A percentile compares a stretch with the other conserved stretches of the same genome.
Evolutionary conservation across 108 stramenopile genomes (phyloP).

Genomic region (Conticribra weissflogii): DNA sequence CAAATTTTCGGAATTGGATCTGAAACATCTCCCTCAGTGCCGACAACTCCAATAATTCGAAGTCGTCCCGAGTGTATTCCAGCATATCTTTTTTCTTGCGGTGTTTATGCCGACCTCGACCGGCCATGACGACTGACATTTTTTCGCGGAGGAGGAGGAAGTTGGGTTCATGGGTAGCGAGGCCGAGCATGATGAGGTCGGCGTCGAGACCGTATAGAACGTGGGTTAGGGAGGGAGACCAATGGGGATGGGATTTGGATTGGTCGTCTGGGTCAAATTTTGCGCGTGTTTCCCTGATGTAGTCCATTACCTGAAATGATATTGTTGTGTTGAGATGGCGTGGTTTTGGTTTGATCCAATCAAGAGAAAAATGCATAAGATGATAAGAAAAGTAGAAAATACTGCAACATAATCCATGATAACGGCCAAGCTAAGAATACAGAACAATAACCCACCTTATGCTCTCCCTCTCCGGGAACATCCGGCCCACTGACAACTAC

Average conservation of each 20-base stretch:
- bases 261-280: constrained; percentile 45
- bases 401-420: no score
- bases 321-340: neutral
- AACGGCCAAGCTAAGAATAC: neutral
- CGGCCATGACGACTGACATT: constrained; percentile 94
- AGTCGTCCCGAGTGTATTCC: constrained; percentile 91
- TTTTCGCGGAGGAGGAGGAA: constrained; percentile 97
- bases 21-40: constrained; percentile 88
- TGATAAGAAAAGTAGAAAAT: neutral
- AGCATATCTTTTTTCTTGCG: constrained; percentile 95
- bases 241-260: constrained; percentile 49
- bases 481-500: constrained; percentile 96
- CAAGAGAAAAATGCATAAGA: neutral
- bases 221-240: constrained; percentile 77
- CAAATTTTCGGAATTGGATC: constrained; percentile 89
- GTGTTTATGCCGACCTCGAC: constrained; percentile 81
- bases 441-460: constrained; percentile 63
- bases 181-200: constrained; percentile 96
- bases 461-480: constrained; percentile 99
- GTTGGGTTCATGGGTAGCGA: constrained; percentile 96
- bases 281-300: constrained; percentile 76
- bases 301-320: constrained; percentile 87
- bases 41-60: constrained; percentile 90
- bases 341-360: no score
- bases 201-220: constrained; percentile 98